These are phyloP conservation scores for Lactifluus piperatus DNA, from an alignment of 768 basidiomycete genomes.

Conservation along the genomic window DNA sequence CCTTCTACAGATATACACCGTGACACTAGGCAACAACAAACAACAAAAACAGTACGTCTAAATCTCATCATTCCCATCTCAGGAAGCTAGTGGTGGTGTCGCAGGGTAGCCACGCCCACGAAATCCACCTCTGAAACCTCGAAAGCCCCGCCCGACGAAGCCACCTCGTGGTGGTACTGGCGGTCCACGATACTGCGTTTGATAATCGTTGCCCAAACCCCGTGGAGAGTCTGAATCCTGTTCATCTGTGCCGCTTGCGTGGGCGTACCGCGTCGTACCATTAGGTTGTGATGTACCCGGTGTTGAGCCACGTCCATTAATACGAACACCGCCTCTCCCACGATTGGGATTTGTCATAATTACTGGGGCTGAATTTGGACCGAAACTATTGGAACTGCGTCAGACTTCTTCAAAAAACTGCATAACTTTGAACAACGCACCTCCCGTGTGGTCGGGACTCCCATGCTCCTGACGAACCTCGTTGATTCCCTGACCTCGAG, in stretches of 20 bases:
- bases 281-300: constrained; percentile 21
- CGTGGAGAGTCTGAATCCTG: constrained; percentile 18
- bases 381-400: constrained; percentile 5
- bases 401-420: neutral
- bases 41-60: neutral
- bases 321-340: constrained; percentile 29
- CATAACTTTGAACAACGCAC: constrained; percentile 24
- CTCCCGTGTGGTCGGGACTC: constrained; percentile 35
- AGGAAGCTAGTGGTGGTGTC: constrained; percentile 8
- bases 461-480: constrained; percentile 54
- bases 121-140: constrained; percentile 24
- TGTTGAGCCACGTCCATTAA: constrained; percentile 20
- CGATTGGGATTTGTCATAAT: constrained; percentile 77
- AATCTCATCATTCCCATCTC: neutral
- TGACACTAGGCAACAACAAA: neutral
- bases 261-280: constrained; percentile 3
- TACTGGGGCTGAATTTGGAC: constrained; percentile 35
- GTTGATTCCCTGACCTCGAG: constrained; percentile 45
- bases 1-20: no score
- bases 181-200: constrained; percentile 8
- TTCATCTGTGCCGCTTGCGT: constrained; percentile 4
- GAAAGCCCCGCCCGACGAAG: constrained; percentile 14
- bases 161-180: constrained; percentile 22
- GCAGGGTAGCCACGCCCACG: constrained; percentile 16
- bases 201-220: constrained; percentile 1